Conservation (phyloP, 805 yeast species). For the Candida insectalens region DNA sequence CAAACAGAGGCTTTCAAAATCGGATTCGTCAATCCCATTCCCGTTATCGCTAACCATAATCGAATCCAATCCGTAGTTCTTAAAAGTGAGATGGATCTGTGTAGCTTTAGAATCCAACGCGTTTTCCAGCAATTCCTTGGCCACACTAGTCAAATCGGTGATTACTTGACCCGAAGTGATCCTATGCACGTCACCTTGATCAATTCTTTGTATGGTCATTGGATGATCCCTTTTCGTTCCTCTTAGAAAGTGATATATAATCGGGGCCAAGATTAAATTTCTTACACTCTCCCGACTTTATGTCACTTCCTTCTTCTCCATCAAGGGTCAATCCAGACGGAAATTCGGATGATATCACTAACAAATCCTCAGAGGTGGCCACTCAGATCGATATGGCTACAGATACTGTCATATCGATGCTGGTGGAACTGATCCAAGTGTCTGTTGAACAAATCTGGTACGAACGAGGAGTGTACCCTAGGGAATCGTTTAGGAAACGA, state of each 20-base stretch:
- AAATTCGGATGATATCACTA: no score
- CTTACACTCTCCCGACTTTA: no score
- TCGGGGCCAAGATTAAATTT: no score
- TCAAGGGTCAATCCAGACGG: background rate
- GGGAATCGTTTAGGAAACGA: constrained; percentile 33
- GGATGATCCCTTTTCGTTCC: no score
- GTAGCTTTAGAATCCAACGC: constrained; percentile 71
- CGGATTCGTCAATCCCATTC: constrained; percentile 44
- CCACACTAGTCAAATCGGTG: constrained; percentile 62
- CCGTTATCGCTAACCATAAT: constrained; percentile 68
- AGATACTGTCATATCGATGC: constrained; percentile 9
- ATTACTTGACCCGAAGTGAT: constrained; percentile 94
- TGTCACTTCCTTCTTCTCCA: constrained; percentile 1
- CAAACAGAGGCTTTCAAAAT: constrained; percentile 43
- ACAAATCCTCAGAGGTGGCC: background rate
- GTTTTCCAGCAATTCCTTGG: constrained; percentile 83
- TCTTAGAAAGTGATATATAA: no score
- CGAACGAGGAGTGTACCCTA: constrained; percentile 43
- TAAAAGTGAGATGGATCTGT: constrained; percentile 57
- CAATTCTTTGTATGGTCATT: constrained; percentile 30
- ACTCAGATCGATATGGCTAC: background rate
- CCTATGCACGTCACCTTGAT: constrained; percentile 48
- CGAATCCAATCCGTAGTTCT: constrained; percentile 63
- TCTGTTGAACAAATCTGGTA: constrained; percentile 48
- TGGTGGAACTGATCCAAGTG: constrained; percentile 41